Percentiles rank a stretch among this genome's conserved stretches.
These are phyloP conservation scores for Zostera marina DNA, from an alignment of 116 monocot species.

Conservation along the genomic window DNA sequence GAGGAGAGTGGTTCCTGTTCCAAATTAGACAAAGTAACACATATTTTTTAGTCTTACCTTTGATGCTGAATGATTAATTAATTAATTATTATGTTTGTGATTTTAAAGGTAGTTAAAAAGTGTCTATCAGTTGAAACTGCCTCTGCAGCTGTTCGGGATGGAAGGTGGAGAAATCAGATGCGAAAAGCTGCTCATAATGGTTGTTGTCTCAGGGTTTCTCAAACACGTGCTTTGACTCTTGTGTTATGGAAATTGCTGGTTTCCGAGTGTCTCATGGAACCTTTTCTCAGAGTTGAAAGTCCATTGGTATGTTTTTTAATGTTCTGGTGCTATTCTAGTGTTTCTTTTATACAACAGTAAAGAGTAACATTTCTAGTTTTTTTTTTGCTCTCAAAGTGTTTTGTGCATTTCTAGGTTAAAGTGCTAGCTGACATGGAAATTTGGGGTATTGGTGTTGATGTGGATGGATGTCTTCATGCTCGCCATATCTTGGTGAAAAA, in stretches of 20 bases:
- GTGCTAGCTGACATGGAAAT: constrained; percentile 89
- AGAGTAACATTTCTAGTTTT: not conserved
- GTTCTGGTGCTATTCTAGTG: not conserved
- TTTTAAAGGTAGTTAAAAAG: constrained; percentile 57
- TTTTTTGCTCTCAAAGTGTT: no score
- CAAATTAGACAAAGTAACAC: constrained; percentile 77
- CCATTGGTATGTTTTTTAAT: constrained; percentile 45
- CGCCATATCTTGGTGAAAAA: constrained; percentile 56
- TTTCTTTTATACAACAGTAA: not conserved
- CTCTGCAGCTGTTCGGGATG: constrained; percentile 62
- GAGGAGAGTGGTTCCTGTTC: constrained; percentile 77
- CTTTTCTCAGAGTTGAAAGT: constrained; percentile 47
- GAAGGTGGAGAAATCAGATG: constrained; percentile 97
- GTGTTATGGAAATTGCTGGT: constrained; percentile 59
- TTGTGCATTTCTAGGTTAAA: constrained; percentile 63
- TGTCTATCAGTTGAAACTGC: constrained; percentile 53
- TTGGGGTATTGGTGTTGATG: constrained; percentile 89
- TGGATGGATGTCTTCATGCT: constrained; percentile 72
- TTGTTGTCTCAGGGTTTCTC: constrained; percentile 80
- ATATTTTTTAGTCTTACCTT: not conserved
- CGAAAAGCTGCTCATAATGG: constrained; percentile 89
- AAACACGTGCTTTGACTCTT: constrained; percentile 54
- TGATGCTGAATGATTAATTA: not conserved
- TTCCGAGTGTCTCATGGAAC: constrained; percentile 55
- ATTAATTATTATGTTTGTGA: not conserved